Percentiles rank a stretch among this genome's conserved stretches.
phyloP scores from a whole-genome alignment of 1,284 basidiomycete genomes.

The Exobasidium cylindrosporum region DNA sequence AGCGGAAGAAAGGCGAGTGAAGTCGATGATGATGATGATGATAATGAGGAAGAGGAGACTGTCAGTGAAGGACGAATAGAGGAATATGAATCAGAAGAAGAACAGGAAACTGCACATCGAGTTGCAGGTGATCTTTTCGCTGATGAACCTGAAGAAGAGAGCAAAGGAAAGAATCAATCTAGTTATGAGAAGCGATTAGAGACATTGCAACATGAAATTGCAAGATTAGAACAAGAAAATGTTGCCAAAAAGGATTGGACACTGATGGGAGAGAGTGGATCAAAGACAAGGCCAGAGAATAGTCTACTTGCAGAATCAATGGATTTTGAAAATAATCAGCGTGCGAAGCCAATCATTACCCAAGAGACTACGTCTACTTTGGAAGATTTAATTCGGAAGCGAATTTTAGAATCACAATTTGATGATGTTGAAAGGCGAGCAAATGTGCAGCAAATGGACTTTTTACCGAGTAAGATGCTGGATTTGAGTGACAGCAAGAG shows the following conservation, averaged over 20 bases:
- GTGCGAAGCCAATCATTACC: constrained; percentile 82
- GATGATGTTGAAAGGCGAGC: constrained; percentile 85
- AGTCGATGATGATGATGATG: constrained; percentile 45
- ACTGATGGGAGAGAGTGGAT: constrained; percentile 82
- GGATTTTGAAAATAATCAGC: constrained; percentile 85
- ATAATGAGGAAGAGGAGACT: constrained; percentile 30
- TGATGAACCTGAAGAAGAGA: constrained; percentile 57
- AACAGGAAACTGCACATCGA: constrained; percentile 57
- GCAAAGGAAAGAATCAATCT: constrained; percentile 50
- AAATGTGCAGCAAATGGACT: constrained; percentile 67
- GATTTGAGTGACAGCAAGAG: constrained; percentile 75
- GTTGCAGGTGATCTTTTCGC: constrained; percentile 62
- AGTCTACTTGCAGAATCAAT: constrained; percentile 89
- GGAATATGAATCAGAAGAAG: background rate
- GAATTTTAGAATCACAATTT: constrained; percentile 80
- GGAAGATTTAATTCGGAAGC: constrained; percentile 85
- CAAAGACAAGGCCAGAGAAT: constrained; percentile 80
- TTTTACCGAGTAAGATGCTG: constrained; percentile 82
- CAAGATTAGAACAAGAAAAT: constrained; percentile 61
- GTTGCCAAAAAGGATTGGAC: constrained; percentile 77
- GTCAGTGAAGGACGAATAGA: constrained; percentile 14
- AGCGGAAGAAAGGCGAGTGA: constrained; percentile 34
- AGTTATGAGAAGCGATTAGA: constrained; percentile 60
- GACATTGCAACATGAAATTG: constrained; percentile 61
- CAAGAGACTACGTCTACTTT: constrained; percentile 78